Conservation (phyloP, 371 early-diverging fungal genomes). For the Apophysomyces trapeziformis region DNA sequence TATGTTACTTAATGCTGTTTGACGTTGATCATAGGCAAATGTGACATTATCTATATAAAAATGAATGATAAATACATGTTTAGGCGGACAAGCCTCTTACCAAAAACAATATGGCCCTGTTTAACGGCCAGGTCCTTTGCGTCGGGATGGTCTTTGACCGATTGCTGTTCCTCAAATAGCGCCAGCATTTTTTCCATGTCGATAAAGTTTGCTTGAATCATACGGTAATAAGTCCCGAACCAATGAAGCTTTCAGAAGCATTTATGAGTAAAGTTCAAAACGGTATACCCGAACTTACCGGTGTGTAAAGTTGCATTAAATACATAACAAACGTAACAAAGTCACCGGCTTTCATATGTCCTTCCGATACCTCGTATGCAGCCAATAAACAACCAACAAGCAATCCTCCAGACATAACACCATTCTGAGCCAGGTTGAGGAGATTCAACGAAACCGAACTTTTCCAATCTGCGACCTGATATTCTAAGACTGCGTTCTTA, state of each 20-base stretch:
- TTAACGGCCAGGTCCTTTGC: conserved; percentile 54
- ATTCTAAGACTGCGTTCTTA: conserved; percentile 72
- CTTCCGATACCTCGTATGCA: conserved; percentile 76
- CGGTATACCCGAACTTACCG: conserved; percentile 32
- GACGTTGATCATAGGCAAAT: conserved; percentile 75
- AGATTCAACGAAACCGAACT: conserved; percentile 72
- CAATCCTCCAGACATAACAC: conserved; percentile 84
- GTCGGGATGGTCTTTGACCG: conserved; percentile 64
- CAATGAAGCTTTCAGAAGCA: conserved; percentile 30
- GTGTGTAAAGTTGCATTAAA: conserved; percentile 78
- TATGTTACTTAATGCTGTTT: conserved; percentile 74
- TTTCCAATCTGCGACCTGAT: conserved; percentile 82
- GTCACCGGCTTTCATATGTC: conserved; percentile 78
- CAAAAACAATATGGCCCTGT: conserved; percentile 71
- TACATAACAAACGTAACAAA: conserved; percentile 89
- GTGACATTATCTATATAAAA: conserved; percentile 65
- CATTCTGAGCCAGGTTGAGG: conserved; percentile 85
- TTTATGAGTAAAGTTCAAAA: conserved; percentile 2
- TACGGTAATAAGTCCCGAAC: conserved; percentile 59
- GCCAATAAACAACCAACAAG: conserved; percentile 78
- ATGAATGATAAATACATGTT: conserved; percentile 19
- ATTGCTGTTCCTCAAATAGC: conserved; percentile 75
- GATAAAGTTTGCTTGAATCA: conserved; percentile 83
- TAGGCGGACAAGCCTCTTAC: conserved; percentile 31
- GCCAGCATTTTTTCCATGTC: conserved; percentile 96